A percentile compares a stretch with the other conserved stretches of the same genome.
These are phyloP conservation scores for Paspalum vaginatum DNA, from an alignment of 176 grass and related monocot species.

Conservation along the genomic window DNA sequence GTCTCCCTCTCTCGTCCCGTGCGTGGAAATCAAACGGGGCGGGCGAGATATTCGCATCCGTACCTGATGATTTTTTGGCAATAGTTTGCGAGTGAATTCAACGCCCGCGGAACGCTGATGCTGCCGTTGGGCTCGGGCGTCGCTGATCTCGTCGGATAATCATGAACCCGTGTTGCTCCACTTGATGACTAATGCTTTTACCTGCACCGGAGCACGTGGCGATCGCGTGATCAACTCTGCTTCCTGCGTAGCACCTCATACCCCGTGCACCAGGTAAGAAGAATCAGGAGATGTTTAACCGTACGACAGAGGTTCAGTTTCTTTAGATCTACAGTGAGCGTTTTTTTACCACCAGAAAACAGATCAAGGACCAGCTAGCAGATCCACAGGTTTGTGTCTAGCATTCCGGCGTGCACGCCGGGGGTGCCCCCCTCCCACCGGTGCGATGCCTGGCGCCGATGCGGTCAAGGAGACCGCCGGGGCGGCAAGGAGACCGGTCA, in stretches of 20 bases:
- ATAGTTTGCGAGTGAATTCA: background rate
- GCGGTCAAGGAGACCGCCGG: conserved; percentile 21
- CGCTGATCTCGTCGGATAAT: conserved; percentile 29
- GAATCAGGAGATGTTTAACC: no score
- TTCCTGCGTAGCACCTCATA: background rate
- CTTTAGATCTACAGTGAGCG: background rate
- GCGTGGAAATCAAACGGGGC: background rate
- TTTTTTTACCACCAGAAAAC: background rate
- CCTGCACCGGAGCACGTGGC: background rate
- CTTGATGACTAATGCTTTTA: background rate
- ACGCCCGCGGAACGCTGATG: conserved; percentile 17
- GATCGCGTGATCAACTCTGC: background rate
- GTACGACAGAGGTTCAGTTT: background rate
- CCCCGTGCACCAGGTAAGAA: background rate
- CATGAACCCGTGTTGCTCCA: conserved; percentile 25
- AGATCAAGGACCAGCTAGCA: background rate
- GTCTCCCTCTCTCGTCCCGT: conserved; percentile 6
- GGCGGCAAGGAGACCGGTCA: conserved; percentile 32
- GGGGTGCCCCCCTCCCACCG: conserved; percentile 4
- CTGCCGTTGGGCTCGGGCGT: conserved; percentile 30
- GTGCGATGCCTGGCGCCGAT: conserved; percentile 22
- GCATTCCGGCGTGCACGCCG: background rate
- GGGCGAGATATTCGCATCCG: conserved; percentile 23
- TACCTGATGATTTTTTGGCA: conserved; percentile 10
- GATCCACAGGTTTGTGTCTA: conserved; percentile 19